Base-by-base conservation (phyloP, 805 yeast species). In the Lipomyces starkeyi region DNA sequence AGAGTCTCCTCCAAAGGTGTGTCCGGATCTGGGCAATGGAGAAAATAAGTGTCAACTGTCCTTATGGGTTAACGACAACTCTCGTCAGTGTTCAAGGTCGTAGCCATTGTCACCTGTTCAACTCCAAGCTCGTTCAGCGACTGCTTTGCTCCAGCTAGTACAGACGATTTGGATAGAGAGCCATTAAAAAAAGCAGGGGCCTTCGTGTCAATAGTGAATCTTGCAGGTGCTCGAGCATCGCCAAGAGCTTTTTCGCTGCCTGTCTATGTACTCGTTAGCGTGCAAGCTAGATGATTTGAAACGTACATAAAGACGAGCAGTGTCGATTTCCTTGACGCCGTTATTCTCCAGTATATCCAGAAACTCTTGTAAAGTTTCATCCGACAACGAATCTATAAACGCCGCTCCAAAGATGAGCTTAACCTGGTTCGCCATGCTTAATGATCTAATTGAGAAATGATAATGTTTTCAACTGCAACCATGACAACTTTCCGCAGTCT, bases 21-120 rank as follows among this genome's bases (percentile, higher is more conserved):
- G 6, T 54, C 57, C 0, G 67, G 70, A 55, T 74, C 77, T 2
- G 77, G 76, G 20, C 68, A 37, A 59, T 74, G 77, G 32, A 74
- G 67, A 47, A 64, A 74, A 53, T 56, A 71, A 11, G 66, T 73
- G 11, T 73, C 22, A 22, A 56, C 49, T 62, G 64, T 7, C 65
- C 62, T 14, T 35, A 17, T 22, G 13, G 13, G 1, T 56, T 35
- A 56, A 32, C 43, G 22, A n/a, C 35, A 29, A 29, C 37, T 56
- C 59, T n/a, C 3, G 17, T 27, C 37, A 52, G 11, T 9, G 17
- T 14, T 14, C n/a, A 6, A 40, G n/a, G 5, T 14, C 20, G 6
- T 13, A 1, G 7, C 3, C 5, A 7, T 6, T n/a, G 34, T 13
- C 27, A 56, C 49, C 37, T 62, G 64, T 2, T 67, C 63, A 20